phyloP scores from a whole-genome alignment of 352 stramenopile species.

The Phytophthora rubi region DNA sequence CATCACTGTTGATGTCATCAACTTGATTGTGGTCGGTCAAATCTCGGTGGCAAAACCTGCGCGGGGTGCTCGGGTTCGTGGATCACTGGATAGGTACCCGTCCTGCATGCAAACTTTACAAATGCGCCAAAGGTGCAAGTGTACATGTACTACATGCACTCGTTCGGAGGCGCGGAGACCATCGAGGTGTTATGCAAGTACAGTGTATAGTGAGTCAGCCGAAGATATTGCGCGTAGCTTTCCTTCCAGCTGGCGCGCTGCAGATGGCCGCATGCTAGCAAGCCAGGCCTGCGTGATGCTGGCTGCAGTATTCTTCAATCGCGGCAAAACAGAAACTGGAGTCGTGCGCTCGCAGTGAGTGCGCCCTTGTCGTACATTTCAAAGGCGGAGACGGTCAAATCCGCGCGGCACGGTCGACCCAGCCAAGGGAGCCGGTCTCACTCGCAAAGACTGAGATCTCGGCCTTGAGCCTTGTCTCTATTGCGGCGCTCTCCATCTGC shows the following conservation, averaged over 20 bases:
- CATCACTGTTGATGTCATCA: too few species aligned
- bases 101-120: too few species aligned
- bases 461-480: conserved; percentile 18
- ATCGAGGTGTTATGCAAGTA: background rate
- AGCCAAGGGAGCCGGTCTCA: conserved; percentile 28
- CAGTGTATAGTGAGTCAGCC: background rate
- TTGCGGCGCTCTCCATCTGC: conserved; percentile 21
- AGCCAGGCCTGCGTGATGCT: too few species aligned
- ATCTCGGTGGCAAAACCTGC: too few species aligned
- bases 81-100: too few species aligned
- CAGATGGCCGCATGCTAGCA: conserved; percentile 4
- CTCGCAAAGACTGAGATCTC: conserved; percentile 27
- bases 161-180: background rate
- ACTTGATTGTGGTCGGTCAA: too few species aligned
- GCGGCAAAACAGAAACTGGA: conserved; percentile 23
- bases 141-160: too few species aligned
- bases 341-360: conserved; percentile 6
- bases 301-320: conserved; percentile 28
- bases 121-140: too few species aligned
- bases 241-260: background rate
- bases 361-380: conserved; percentile 21
- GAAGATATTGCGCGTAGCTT: too few species aligned
- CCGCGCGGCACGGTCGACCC: conserved; percentile 13
- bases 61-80: too few species aligned
- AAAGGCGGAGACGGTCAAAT: conserved; percentile 15